These are phyloP conservation scores for Cyberlindnera amylophila DNA, from an alignment of 805 yeast species.

Conservation along the genomic window DNA sequence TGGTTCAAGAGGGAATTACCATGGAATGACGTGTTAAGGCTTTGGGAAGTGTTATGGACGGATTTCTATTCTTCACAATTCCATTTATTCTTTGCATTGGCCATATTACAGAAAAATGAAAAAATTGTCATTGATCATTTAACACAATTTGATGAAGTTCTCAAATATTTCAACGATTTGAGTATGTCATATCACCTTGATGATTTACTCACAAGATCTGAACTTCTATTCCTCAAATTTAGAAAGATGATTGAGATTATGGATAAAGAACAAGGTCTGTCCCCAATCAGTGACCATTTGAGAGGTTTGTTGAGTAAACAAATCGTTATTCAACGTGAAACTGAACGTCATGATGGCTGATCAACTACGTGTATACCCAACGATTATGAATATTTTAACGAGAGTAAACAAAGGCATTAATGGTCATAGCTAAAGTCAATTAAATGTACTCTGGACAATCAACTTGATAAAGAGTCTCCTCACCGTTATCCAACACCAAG, in stretches of 20 bases:
- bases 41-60: slow-evolving; percentile 96
- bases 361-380: too few relatives aligned
- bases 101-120: slow-evolving; percentile 85
- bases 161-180: slow-evolving; percentile 89
- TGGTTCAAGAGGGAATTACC: slow-evolving; percentile 92
- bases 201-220: slow-evolving; percentile 79
- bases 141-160: slow-evolving; percentile 80
- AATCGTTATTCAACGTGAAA: slow-evolving; percentile 61
- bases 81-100: slow-evolving; percentile 81
- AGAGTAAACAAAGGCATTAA: too few relatives aligned
- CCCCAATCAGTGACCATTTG: slow-evolving; percentile 45
- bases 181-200: slow-evolving; percentile 71
- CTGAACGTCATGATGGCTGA: slow-evolving; percentile 24
- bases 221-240: slow-evolving; percentile 75
- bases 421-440: background rate
- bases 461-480: slow-evolving; percentile 14
- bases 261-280: slow-evolving; percentile 37
- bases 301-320: slow-evolving; percentile 58
- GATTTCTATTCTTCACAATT: slow-evolving; percentile 83
- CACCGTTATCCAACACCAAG: slow-evolving; percentile 27
- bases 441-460: slow-evolving; percentile 11
- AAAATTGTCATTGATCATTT: slow-evolving; percentile 71
- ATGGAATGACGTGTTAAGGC: slow-evolving; percentile 66
- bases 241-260: slow-evolving; percentile 74
- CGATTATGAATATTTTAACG: slow-evolving; percentile 1